These are phyloP conservation scores for Cydonia oblonga DNA, from an alignment of 331 rosid genomes.

Conservation along the genomic window DNA sequence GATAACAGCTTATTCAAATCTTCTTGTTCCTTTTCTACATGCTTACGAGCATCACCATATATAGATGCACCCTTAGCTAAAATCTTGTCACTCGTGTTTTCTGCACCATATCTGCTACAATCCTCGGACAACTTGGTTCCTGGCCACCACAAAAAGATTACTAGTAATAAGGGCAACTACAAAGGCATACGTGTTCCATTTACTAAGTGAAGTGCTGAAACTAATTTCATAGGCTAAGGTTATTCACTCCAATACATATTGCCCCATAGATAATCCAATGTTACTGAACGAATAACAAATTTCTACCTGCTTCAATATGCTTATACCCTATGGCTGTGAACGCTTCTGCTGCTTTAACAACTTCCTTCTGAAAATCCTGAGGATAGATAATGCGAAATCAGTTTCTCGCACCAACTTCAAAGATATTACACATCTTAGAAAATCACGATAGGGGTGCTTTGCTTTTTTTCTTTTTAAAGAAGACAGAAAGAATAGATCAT, in stretches of 20 bases:
- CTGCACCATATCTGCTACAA: slow-evolving; percentile 94
- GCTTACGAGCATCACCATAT: slow-evolving; percentile 92
- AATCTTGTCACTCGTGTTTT: slow-evolving; percentile 57
- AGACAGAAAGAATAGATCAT: not conserved
- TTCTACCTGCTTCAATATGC: slow-evolving; percentile 89
- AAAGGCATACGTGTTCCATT: not conserved
- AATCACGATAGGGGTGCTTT: not conserved
- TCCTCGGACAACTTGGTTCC: slow-evolving; percentile 97
- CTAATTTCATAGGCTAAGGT: not conserved
- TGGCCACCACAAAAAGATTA: slow-evolving; percentile 44
- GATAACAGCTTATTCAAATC: slow-evolving; percentile 62
- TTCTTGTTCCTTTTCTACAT: slow-evolving; percentile 94
- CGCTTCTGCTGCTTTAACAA: slow-evolving; percentile 78
- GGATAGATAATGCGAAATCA: not conserved
- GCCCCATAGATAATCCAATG: not conserved
- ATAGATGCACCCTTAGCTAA: slow-evolving; percentile 88
- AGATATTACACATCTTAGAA: not conserved
- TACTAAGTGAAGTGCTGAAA: not conserved
- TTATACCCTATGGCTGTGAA: slow-evolving; percentile 70
- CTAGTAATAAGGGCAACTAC: not conserved
- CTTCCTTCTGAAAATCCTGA: slow-evolving; percentile 87
- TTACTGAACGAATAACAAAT: slow-evolving; percentile 1
- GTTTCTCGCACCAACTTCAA: not conserved
- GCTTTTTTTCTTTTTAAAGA: not conserved
- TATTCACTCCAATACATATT: slow-evolving; percentile 1